phyloP scores from a whole-genome alignment of 352 stramenopile genomes.

The Hyaloperonospora brassicae region DNA sequence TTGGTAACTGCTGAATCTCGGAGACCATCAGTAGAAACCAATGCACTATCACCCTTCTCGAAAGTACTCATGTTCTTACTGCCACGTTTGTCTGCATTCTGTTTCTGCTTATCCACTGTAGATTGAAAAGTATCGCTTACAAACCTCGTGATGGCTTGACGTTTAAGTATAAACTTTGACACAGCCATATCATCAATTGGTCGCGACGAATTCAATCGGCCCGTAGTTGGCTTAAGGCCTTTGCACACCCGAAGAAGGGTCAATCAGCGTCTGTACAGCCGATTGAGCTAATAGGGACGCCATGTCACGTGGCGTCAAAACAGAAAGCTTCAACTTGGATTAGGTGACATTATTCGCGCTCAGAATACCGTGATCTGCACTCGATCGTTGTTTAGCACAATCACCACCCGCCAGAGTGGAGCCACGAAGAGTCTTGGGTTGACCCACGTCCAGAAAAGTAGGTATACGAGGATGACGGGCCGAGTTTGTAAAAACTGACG shows the following conservation, averaged over 20 bases:
- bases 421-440: neutral
- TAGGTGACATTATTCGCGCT: neutral
- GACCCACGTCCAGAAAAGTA: neutral
- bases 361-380: neutral
- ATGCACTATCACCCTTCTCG: neutral
- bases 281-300: neutral
- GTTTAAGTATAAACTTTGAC: neutral
- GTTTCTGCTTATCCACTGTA: neutral
- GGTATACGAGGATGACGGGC: neutral
- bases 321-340: neutral
- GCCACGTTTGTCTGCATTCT: constrained; percentile 3
- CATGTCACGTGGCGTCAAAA: neutral
- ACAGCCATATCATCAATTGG: neutral
- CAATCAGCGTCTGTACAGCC: neutral
- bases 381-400: neutral
- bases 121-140: neutral
- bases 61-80: neutral
- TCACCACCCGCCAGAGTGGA: neutral
- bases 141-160: neutral
- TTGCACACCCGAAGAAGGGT: neutral
- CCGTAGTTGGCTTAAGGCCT: neutral
- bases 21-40: neutral
- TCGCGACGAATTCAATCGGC: neutral
- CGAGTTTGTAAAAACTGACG: constrained; percentile 2
- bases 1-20: neutral